Evolutionary conservation across 306 rosid genomes (phyloP), one percentile per base, ranked within the genome.

Genomic region (Vachellia pachyceras): DNA sequence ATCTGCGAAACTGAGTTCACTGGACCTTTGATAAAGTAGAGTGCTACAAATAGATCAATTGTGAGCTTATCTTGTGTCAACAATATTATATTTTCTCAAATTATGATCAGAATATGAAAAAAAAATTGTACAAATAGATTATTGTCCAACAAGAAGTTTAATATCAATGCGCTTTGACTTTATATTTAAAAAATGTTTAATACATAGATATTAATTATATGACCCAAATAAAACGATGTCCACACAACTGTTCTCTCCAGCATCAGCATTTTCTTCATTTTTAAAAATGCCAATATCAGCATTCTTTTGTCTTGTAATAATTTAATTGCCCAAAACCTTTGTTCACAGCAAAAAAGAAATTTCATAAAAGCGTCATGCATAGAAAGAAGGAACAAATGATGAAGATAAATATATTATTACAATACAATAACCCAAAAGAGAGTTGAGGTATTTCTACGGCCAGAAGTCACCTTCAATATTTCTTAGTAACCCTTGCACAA

Each of bases 401-500:
- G 10, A 54, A 6, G 33, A n/a, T 20, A 55, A 55, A 8, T 22
- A 55, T 55, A n/a, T 55, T 20, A 8, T 55, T 55, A 20, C 58
- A 6, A 23, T 18, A 18, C 23, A 18, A 42, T n/a, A 29, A 20
- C 61, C 61, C 61, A n/a, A 35, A 70, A 47, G 3, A 39, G 5
- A 44, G 40, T 50, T 44, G 60, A 57, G 77, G 58, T 55, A 46
- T 45, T 69, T 45, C 57, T 58, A 37, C 68, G 22, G 58, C 65
- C 46, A 44, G 17, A 25, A 22, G 77, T 45, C n/a, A n/a, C 73
- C 45, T 44, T 70, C 45, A 15, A 29, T 69, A 36, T 35, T 10
- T 75, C 54, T 35, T 17, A 55, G 33, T 75, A 46, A 4, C 47
- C 63, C 64, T 64, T 12, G 39, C 49, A 37, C 57, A 77, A 22